A percentile compares a stretch with the other conserved stretches of the same genome.
Evolutionary conservation across 352 stramenopile species (phyloP).

Genomic region (Globisporangium lucens): DNA sequence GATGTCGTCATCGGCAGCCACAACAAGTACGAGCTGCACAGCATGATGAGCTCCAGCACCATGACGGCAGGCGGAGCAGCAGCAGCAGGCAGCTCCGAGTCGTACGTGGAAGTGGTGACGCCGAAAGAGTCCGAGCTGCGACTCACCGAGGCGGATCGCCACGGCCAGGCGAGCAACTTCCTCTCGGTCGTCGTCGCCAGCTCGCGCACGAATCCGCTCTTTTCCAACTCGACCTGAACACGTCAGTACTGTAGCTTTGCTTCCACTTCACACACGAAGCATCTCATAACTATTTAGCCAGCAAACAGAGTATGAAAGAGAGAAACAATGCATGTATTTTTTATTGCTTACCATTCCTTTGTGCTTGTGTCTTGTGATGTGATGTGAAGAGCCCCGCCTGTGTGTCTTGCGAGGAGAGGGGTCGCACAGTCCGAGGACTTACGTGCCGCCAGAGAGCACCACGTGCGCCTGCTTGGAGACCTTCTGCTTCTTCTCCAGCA

Average conservation of each 20-base stretch:
- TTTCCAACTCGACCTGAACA: conserved; percentile 11
- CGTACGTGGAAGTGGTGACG: conserved; percentile 38
- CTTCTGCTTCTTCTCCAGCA: conserved; percentile 83
- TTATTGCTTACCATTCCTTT: conserved; percentile 19
- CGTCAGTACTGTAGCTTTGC: background rate
- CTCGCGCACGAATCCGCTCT: conserved; percentile 61
- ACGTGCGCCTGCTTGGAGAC: conserved; percentile 80
- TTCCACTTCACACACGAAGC: background rate
- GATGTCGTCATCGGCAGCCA: conserved; percentile 18
- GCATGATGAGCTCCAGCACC: background rate
- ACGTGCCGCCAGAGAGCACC: conserved; percentile 70
- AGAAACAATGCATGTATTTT: conserved; percentile 11
- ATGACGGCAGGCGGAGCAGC: background rate
- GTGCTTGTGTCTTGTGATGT: conserved; percentile 1
- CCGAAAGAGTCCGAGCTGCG: conserved; percentile 44
- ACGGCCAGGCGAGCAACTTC: conserved; percentile 31
- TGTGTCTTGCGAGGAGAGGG: background rate
- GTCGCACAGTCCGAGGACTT: background rate
- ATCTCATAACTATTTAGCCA: background rate
- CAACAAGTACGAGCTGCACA: conserved; percentile 33
- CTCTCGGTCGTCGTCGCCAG: conserved; percentile 59
- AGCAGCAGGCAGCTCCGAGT: conserved; percentile 2
- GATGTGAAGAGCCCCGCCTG: background rate
- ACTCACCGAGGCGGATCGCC: conserved; percentile 36
- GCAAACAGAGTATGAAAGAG: background rate